These are phyloP conservation scores for Epicoccum sorghinum DNA, from an alignment of 2,329 filamentous ascomycete genomes.

Conservation along the genomic window DNA sequence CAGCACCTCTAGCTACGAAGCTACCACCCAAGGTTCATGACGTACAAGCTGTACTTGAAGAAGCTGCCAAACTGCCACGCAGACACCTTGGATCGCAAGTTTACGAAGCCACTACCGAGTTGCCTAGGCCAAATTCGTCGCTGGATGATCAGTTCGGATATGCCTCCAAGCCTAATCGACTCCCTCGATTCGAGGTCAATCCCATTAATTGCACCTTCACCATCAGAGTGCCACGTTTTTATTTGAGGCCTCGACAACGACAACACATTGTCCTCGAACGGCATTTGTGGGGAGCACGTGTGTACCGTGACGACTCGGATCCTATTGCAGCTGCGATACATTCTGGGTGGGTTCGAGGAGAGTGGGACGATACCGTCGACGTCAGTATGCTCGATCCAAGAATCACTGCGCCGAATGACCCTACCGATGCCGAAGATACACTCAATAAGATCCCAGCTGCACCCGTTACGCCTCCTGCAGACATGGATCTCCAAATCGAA, in stretches of 20 bases:
- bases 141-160: slow-evolving; percentile 63
- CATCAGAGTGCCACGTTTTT: slow-evolving; percentile 81
- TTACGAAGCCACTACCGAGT: slow-evolving; percentile 71
- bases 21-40: slow-evolving; percentile 68
- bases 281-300: slow-evolving; percentile 88
- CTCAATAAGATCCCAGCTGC: slow-evolving; percentile 50
- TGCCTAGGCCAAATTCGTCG: slow-evolving; percentile 50
- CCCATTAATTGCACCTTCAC: slow-evolving; percentile 87
- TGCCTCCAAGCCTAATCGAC: slow-evolving; percentile 67
- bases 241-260: slow-evolving; percentile 71
- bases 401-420: slow-evolving; percentile 52
- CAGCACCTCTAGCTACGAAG: slow-evolving; percentile 53
- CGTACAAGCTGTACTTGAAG: slow-evolving; percentile 66
- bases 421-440: slow-evolving; percentile 52
- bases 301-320: slow-evolving; percentile 97
- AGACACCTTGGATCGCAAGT: slow-evolving; percentile 84
- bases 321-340: slow-evolving; percentile 92
- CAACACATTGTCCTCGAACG: slow-evolving; percentile 83
- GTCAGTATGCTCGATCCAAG: slow-evolving; percentile 66
- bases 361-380: slow-evolving; percentile 82
- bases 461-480: slow-evolving; percentile 67
- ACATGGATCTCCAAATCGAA: slow-evolving; percentile 85
- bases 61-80: slow-evolving; percentile 72
- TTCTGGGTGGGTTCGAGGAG: slow-evolving; percentile 87
- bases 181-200: slow-evolving; percentile 77